Evolutionary conservation across 352 stramenopile genomes (phyloP).

Genomic region (Halophytophthora polymorphica): DNA sequence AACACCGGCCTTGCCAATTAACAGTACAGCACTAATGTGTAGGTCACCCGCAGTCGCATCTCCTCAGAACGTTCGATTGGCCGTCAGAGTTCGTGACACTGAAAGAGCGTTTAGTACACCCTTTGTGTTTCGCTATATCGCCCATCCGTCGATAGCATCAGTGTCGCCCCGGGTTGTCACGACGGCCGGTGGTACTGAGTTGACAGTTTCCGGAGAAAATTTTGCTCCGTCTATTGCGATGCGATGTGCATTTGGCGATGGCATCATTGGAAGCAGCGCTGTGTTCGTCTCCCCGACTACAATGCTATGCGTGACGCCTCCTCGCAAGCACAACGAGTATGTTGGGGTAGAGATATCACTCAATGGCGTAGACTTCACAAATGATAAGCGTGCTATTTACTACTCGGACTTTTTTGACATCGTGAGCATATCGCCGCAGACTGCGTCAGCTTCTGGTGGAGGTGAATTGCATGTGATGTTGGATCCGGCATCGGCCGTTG

Average conservation of each 20-base stretch:
- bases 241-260: conserved; percentile 39
- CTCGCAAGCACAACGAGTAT: conserved; percentile 21
- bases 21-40: conserved; percentile 21
- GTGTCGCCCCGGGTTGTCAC: conserved; percentile 20
- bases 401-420: conserved; percentile 32
- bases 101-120: neutral
- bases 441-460: conserved; percentile 25
- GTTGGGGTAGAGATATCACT: conserved; percentile 36
- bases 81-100: neutral
- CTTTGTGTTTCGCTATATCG: conserved; percentile 18
- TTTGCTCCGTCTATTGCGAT: conserved; percentile 21
- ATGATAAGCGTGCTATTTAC: conserved; percentile 18
- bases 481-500: conserved; percentile 8
- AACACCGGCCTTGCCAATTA: conserved; percentile 13
- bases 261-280: neutral
- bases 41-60: conserved; percentile 1
- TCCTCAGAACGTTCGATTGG: conserved; percentile 3
- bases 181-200: conserved; percentile 20
- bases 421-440: conserved; percentile 18
- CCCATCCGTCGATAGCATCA: conserved; percentile 17
- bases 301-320: conserved; percentile 26
- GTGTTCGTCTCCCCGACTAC: conserved; percentile 27
- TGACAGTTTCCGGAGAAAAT: conserved; percentile 32
- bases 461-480: conserved; percentile 21
- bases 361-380: conserved; percentile 50